These are phyloP conservation scores for Echinochloa phyllopogon DNA, from an alignment of 176 grass and related monocot species.

Conservation along the genomic window DNA sequence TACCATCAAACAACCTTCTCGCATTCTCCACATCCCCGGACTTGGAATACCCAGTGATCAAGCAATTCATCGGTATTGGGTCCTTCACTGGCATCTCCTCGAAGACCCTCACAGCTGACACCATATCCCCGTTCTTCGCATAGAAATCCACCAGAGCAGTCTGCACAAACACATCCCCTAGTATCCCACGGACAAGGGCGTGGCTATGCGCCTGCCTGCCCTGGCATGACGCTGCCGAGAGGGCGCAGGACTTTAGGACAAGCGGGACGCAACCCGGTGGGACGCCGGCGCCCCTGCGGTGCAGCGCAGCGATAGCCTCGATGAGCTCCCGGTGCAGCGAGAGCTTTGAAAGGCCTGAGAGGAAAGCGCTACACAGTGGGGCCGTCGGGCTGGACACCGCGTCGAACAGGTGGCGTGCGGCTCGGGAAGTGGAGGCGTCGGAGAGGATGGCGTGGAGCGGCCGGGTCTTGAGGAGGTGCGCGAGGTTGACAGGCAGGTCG, in stretches of 20 bases:
- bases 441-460: constrained; percentile 52
- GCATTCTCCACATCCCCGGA: constrained; percentile 57
- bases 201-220: constrained; percentile 72
- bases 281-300: constrained; percentile 41
- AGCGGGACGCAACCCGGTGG: constrained; percentile 53
- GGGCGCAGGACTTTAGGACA: constrained; percentile 64
- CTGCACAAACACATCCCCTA: constrained; percentile 55
- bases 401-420: constrained; percentile 78
- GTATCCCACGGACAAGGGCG: constrained; percentile 58
- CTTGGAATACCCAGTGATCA: constrained; percentile 85
- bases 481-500: constrained; percentile 22
- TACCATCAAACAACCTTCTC: constrained; percentile 68
- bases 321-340: constrained; percentile 65
- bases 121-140: constrained; percentile 69
- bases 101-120: constrained; percentile 57
- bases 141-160: constrained; percentile 89
- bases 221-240: constrained; percentile 39
- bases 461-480: constrained; percentile 53
- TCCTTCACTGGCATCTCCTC: constrained; percentile 63
- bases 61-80: constrained; percentile 78
- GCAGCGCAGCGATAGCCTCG: constrained; percentile 46
- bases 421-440: constrained; percentile 31
- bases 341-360: constrained; percentile 63
- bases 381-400: constrained; percentile 53
- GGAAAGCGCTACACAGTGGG: constrained; percentile 47